Percentiles rank a stretch among this genome's conserved stretches.
phyloP scores from a whole-genome alignment of 2,329 filamentous ascomycete genomes.

The Cladobotryum protrusum region DNA sequence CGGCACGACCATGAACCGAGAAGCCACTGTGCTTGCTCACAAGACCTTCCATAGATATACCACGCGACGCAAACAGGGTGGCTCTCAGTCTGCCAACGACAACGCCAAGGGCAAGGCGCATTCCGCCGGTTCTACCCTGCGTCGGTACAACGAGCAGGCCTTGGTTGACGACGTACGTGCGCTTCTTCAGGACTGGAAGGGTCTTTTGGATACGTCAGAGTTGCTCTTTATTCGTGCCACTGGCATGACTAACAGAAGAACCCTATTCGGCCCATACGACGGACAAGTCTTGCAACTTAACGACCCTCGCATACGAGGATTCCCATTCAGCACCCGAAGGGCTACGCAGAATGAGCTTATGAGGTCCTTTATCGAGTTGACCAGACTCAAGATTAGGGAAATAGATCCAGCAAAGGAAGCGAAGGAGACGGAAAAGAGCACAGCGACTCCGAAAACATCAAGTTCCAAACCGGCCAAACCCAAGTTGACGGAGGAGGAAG shows the following conservation, averaged over 20 bases:
- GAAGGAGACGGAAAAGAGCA: slow-evolving; percentile 35
- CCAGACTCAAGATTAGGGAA: slow-evolving; percentile 76
- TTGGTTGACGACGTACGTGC: slow-evolving; percentile 81
- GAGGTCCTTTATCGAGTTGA: slow-evolving; percentile 90
- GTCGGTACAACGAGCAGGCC: slow-evolving; percentile 90
- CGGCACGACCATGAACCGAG: slow-evolving; percentile 64
- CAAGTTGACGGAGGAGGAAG: slow-evolving; percentile 75
- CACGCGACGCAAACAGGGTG: slow-evolving; percentile 91
- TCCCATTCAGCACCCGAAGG: slow-evolving; percentile 87
- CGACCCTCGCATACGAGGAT: slow-evolving; percentile 74
- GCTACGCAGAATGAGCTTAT: slow-evolving; percentile 93
- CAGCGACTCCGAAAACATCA: slow-evolving; percentile 28
- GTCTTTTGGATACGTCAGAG: slow-evolving; percentile 75
- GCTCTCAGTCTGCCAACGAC: slow-evolving; percentile 89
- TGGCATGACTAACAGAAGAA: slow-evolving; percentile 77
- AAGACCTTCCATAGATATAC: slow-evolving; percentile 99
- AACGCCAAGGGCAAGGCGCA: slow-evolving; percentile 90
- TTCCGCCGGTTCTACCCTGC: slow-evolving; percentile 82
- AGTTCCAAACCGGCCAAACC: slow-evolving; percentile 49
- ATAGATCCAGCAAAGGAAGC: slow-evolving; percentile 60
- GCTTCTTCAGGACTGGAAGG: slow-evolving; percentile 78
- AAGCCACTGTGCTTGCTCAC: slow-evolving; percentile 84
- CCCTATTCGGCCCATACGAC: slow-evolving; percentile 86
- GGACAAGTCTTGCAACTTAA: slow-evolving; percentile 74
- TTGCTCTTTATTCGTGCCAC: slow-evolving; percentile 86